phyloP scores from a whole-genome alignment of 257 asterid species.

The Solanum appendiculatum region DNA sequence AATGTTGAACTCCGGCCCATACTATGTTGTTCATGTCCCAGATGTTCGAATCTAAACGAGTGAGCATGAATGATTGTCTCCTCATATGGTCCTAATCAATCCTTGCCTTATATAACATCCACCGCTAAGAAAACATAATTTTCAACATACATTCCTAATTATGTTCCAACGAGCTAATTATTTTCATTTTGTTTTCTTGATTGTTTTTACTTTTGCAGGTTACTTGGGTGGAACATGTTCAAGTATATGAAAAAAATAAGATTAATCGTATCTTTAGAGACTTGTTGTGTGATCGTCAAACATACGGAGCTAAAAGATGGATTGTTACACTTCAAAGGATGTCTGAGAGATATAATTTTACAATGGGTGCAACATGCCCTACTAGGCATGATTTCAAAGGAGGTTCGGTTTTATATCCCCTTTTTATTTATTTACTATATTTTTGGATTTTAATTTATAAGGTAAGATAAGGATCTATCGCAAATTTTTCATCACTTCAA shows the following conservation, averaged over 20 bases:
- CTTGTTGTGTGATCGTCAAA: slow-evolving; percentile 34
- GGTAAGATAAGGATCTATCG: neutral
- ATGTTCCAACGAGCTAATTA: neutral
- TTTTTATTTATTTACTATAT: neutral
- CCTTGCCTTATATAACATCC: neutral
- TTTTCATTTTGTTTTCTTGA: neutral
- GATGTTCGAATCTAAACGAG: neutral
- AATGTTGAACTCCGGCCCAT: neutral
- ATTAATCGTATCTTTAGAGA: slow-evolving; percentile 53
- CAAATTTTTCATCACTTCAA: neutral
- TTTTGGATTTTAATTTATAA: neutral
- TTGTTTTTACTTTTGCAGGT: slow-evolving; percentile 20
- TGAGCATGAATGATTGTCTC: neutral
- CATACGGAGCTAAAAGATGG: slow-evolving; percentile 76
- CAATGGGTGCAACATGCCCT: slow-evolving; percentile 16
- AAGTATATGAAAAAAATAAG: slow-evolving; percentile 51
- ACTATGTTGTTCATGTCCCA: neutral
- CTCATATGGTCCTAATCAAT: neutral
- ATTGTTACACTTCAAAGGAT: slow-evolving; percentile 44
- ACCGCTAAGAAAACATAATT: neutral
- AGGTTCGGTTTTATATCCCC: slow-evolving; percentile 17
- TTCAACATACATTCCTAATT: neutral
- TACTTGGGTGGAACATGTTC: slow-evolving; percentile 75
- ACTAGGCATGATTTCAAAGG: slow-evolving; percentile 31
- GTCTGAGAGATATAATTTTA: slow-evolving; percentile 49